Percentiles rank a stretch among this genome's conserved stretches.
phyloP scores from a whole-genome alignment of 73 alveolate species.

The Paramecium biaurelia region DNA sequence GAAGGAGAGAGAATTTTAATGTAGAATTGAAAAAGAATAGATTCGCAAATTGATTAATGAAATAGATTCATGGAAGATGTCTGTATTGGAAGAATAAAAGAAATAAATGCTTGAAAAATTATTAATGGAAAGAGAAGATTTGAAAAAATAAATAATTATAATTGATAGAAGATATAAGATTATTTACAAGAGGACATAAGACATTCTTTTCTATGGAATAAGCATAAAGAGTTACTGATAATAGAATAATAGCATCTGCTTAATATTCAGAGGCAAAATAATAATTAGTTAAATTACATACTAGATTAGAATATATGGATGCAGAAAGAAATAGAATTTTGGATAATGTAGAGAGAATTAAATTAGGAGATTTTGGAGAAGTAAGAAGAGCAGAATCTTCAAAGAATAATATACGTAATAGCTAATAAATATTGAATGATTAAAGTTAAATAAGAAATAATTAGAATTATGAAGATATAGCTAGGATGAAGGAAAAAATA shows the following conservation, averaged over 20 bases:
- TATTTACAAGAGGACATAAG: conserved; percentile 53
- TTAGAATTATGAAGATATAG: background rate
- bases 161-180: conserved; percentile 46
- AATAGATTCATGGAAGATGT: conserved; percentile 54
- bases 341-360: conserved; percentile 52
- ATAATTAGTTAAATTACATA: conserved; percentile 9
- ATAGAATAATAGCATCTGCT: conserved; percentile 29
- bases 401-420: background rate
- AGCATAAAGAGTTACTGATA: conserved; percentile 15
- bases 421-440: background rate
- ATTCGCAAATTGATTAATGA: conserved; percentile 51
- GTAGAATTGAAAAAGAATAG: conserved; percentile 58
- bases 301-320: conserved; percentile 48
- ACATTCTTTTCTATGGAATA: conserved; percentile 35
- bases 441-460: background rate
- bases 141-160: conserved; percentile 25
- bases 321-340: conserved; percentile 36
- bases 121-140: conserved; percentile 44
- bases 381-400: conserved; percentile 31
- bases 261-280: conserved; percentile 42
- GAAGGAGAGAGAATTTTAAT: conserved; percentile 45
- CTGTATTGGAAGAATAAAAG: conserved; percentile 42
- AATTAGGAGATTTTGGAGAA: conserved; percentile 46
- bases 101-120: conserved; percentile 37
- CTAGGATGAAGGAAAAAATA: conserved; percentile 33